Conservation (phyloP, 148 eudicot genomes). For the Fagopyrum esculentum region DNA sequence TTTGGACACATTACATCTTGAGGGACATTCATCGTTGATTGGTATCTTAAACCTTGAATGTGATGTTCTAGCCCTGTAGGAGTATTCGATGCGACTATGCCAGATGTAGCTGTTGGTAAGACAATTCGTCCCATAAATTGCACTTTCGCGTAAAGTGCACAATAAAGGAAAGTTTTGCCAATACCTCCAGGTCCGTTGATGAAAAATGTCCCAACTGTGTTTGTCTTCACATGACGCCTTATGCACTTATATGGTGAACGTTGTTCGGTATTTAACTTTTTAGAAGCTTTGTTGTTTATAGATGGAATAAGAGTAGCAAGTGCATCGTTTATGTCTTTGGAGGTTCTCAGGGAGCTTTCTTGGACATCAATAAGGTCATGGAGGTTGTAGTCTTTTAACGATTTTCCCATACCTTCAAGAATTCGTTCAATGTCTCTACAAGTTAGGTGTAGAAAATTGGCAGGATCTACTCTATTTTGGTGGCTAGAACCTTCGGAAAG, state of each 20-base stretch:
- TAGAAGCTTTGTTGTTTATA: background rate
- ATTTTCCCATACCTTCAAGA: background rate
- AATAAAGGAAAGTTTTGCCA: background rate
- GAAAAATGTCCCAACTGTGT: background rate
- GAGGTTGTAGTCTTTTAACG: background rate
- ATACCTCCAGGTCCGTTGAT: background rate
- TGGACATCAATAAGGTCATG: background rate
- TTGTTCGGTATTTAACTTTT: background rate
- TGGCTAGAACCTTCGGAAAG: background rate
- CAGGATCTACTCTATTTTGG: background rate
- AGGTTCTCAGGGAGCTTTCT: background rate
- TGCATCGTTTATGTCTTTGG: background rate
- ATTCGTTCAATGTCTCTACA: background rate
- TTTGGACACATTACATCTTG: too few relatives aligned
- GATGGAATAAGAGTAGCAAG: background rate
- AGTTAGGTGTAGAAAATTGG: background rate
- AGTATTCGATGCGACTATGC: background rate
- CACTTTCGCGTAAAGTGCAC: background rate
- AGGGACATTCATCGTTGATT: background rate
- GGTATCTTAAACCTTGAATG: background rate
- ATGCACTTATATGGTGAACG: background rate
- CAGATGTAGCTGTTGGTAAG: background rate
- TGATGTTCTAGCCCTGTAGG: background rate
- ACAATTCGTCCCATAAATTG: background rate
- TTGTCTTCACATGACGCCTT: background rate